These are phyloP conservation scores for Lophiostoma macrostomum DNA, from an alignment of 495 filamentous ascomycete species.

Conservation along the genomic window DNA sequence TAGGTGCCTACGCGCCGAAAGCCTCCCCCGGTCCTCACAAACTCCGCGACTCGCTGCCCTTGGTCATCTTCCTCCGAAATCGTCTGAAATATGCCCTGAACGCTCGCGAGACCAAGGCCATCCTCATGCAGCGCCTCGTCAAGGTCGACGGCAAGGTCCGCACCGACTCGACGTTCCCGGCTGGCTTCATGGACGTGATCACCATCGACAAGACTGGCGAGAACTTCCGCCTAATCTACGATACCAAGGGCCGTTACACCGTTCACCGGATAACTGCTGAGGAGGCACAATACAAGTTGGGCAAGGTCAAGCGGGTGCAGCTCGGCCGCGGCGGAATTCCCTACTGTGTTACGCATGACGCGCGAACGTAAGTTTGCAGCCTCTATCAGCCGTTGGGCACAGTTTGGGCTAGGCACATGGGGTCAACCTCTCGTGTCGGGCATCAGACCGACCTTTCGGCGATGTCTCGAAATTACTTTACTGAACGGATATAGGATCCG, in stretches of 20 bases:
- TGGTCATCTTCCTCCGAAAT: constrained; percentile 99
- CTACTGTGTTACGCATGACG: constrained; percentile 99
- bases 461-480: constrained; percentile 30
- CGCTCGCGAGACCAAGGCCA: constrained; percentile 92
- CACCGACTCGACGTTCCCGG: constrained; percentile 95
- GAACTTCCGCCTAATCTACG: constrained; percentile 99
- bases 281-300: constrained; percentile 98
- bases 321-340: constrained; percentile 98
- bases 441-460: constrained; percentile 60
- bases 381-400: constrained; percentile 98
- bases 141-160: constrained; percentile 99
- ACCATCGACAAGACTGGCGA: constrained; percentile 98
- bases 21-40: constrained; percentile 98
- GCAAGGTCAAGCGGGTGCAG: constrained; percentile 99
- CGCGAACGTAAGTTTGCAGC: constrained; percentile 96
- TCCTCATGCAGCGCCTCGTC: constrained; percentile 99
- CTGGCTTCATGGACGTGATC: constrained; percentile 99
- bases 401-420: constrained; percentile 67
- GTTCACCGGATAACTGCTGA: constrained; percentile 97
- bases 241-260: constrained; percentile 99
- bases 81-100: constrained; percentile 99
- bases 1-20: constrained; percentile 81
- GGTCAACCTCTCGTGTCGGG: constrained; percentile 22
- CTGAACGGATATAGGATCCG: constrained; percentile 72
- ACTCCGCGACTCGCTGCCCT: constrained; percentile 95